A percentile compares a stretch with the other conserved stretches of the same genome.
phyloP scores from a whole-genome alignment of 257 asterid species.

The Petunia axillaris region DNA sequence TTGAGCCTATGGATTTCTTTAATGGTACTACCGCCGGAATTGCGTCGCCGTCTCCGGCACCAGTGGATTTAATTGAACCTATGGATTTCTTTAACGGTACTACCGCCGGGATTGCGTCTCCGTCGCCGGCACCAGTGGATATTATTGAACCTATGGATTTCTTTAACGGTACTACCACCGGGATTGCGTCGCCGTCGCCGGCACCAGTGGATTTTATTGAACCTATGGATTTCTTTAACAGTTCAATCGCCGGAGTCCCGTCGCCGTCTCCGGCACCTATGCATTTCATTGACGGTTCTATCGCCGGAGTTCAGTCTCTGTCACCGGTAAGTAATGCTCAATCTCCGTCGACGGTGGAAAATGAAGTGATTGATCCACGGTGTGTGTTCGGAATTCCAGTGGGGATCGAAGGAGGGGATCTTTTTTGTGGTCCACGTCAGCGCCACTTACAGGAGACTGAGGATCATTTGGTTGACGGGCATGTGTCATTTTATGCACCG shows the following conservation, averaged over 20 bases:
- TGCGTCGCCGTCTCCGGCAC: conserved; percentile 27
- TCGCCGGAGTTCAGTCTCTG: conserved; percentile 23
- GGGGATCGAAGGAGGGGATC: conserved; percentile 57
- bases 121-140: background rate
- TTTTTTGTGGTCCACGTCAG: conserved; percentile 42
- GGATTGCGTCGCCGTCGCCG: background rate
- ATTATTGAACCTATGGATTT: background rate
- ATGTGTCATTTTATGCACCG: conserved; percentile 42
- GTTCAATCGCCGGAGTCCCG: background rate
- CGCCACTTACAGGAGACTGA: conserved; percentile 33
- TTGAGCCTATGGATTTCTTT: background rate
- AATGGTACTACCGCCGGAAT: background rate
- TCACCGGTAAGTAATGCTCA: conserved; percentile 1
- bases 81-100: background rate
- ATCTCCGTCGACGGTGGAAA: conserved; percentile 12
- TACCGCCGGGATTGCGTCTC: background rate
- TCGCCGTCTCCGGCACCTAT: conserved; percentile 27
- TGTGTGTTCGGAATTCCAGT: conserved; percentile 27
- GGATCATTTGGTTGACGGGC: conserved; percentile 23
- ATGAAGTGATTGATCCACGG: conserved; percentile 28
- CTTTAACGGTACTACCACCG: background rate
- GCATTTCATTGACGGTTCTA: background rate
- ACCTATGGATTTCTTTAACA: background rate
- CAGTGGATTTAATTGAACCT: background rate
- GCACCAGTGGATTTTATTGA: background rate